Base-by-base conservation (phyloP, 805 yeast species). In the Wickerhamiella hasegawae region DNA sequence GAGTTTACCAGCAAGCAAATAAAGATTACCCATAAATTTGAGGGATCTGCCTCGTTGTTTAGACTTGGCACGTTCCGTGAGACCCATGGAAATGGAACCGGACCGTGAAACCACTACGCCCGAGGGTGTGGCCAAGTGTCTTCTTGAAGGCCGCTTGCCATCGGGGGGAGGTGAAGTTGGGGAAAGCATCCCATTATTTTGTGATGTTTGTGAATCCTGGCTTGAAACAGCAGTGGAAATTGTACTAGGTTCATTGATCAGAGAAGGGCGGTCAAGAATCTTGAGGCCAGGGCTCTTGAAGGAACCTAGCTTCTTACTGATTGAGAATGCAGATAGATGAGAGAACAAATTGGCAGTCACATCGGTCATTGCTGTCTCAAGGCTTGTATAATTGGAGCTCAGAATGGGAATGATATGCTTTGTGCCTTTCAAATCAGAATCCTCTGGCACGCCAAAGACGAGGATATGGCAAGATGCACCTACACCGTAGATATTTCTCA, bases 1-100 rank as follows among this genome's bases (percentile, higher is more conserved):
- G 31, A 77, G 65, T 35, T 79, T 70, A 1, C 98, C 98, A 1
- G 94, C 77, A 32, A 90, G 55, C 11, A 90, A 59, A 47, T 71
- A 75, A 44, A 87, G 71, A 45, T 76, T 76, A 0, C 83, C 97
- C 47, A 75, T 58, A 25, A 79, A 63, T 47, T 87, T 87, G 18
- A 68, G 52, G 45, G 79, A 78, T 34, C 98, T 63, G 2, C 95
- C 90, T 40, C 67, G 63, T 49, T 71, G 69, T 48, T 71, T 61
- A 36, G 66, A 45, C 49, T 62, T 55, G 5, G 59, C 52, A 2
- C 61, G 48, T 25, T 60, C 65, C 3, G 55, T 40, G 12, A 48
- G 48, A n/a, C 48, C 47, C 40, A 55, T 42, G 10, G 53, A 48
- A n/a, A 53, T 48, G 6, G 55, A 46, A 10, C 59, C 59, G 1